Conservation (phyloP, 2,329 filamentous ascomycete genomes). For the Neophaeococcomyces mojaviensis region DNA sequence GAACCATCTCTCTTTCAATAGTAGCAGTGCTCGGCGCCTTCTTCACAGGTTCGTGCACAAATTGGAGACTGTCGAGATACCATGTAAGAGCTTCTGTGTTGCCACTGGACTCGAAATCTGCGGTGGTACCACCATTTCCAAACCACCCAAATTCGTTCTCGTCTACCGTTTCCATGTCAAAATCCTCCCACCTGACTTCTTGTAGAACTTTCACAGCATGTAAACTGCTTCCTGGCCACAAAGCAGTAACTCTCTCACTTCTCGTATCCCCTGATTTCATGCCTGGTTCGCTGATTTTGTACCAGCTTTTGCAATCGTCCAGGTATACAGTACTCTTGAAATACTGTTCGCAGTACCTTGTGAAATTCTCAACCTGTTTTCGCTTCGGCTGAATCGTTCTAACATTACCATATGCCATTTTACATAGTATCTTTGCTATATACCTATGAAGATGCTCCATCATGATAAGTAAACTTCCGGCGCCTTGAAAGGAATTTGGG, state of each 20-base stretch:
- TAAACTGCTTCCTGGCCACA: slow-evolving; percentile 36
- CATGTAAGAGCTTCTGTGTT: slow-evolving; percentile 16
- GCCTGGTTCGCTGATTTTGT: slow-evolving; percentile 34
- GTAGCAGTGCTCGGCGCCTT: too few relatives aligned
- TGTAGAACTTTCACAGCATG: slow-evolving; percentile 30
- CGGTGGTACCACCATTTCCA: slow-evolving; percentile 40
- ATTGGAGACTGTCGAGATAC: slow-evolving; percentile 1
- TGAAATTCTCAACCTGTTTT: slow-evolving; percentile 42
- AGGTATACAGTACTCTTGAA: slow-evolving; percentile 31
- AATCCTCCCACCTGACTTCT: slow-evolving; percentile 41
- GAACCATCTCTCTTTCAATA: too few relatives aligned
- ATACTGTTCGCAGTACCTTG: slow-evolving; percentile 40
- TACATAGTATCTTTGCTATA: slow-evolving; percentile 42
- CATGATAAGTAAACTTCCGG: slow-evolving; percentile 23
- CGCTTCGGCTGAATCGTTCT: slow-evolving; percentile 37
- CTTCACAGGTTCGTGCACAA: too few relatives aligned
- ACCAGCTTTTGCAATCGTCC: slow-evolving; percentile 45
- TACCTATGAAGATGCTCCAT: slow-evolving; percentile 19
- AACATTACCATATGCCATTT: slow-evolving; percentile 42
- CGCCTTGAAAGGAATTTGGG: slow-evolving; percentile 28
- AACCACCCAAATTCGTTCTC: slow-evolving; percentile 42
- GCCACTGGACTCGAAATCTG: slow-evolving; percentile 23
- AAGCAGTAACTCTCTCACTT: slow-evolving; percentile 35
- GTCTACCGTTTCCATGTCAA: slow-evolving; percentile 36
- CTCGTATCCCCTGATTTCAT: slow-evolving; percentile 22